Conservation (phyloP, 2,329 filamentous ascomycete genomes). For the Fusarium nygamai region DNA sequence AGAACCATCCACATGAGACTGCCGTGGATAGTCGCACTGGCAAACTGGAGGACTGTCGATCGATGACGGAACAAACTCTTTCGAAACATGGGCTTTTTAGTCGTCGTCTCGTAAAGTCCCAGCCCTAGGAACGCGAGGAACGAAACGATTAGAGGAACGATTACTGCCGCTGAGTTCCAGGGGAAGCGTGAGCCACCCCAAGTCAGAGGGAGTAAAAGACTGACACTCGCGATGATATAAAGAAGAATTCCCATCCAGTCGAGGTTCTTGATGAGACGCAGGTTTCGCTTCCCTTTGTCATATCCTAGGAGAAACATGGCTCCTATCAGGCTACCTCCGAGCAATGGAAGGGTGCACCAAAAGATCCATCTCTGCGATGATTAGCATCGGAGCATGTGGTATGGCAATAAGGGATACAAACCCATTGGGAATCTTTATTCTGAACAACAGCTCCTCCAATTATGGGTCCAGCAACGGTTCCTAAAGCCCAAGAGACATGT, state of each 20-base stretch:
- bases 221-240: conserved; percentile 53
- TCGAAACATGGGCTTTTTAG: conserved; percentile 38
- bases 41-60: conserved; percentile 37
- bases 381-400: background rate
- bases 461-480: conserved; percentile 54
- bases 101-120: conserved; percentile 29
- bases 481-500: conserved; percentile 63
- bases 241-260: conserved; percentile 71
- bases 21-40: conserved; percentile 38
- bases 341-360: conserved; percentile 49
- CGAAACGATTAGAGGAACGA: conserved; percentile 70
- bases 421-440: conserved; percentile 35
- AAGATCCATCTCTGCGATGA: conserved; percentile 48
- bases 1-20: conserved; percentile 44
- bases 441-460: conserved; percentile 39
- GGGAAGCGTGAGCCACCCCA: conserved; percentile 32
- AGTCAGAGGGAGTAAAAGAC: conserved; percentile 26
- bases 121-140: conserved; percentile 53
- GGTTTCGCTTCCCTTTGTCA: conserved; percentile 14
- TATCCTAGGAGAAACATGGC: conserved; percentile 43
- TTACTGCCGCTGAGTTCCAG: conserved; percentile 46
- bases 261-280: conserved; percentile 48
- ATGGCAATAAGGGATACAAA: background rate
- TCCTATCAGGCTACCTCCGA: conserved; percentile 38
- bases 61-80: conserved; percentile 31